Evolutionary conservation across 495 filamentous ascomycete genomes (phyloP).

Genomic region (Penicillium silybi): DNA sequence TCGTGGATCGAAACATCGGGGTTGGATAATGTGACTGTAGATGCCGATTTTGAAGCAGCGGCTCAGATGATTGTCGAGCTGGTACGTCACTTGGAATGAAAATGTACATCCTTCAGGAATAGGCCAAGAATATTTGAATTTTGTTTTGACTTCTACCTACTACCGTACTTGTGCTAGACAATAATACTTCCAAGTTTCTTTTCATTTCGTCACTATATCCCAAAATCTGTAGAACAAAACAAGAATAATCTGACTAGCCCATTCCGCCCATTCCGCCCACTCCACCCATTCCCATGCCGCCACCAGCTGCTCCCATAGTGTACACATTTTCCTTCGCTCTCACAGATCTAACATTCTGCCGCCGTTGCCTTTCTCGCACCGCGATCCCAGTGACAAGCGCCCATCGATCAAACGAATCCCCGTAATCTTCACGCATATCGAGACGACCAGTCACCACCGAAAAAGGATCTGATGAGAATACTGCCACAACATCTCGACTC

Average conservation of each 20-base stretch:
- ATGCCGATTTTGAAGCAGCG: slow-evolving; percentile 27
- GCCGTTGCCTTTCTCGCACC: slow-evolving; percentile 10
- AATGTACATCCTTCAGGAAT: not conserved
- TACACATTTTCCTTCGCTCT: slow-evolving; percentile 7
- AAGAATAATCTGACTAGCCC: not conserved
- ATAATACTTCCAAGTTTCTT: not conserved
- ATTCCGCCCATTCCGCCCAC: not conserved
- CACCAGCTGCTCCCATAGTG: not conserved
- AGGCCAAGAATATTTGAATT: not conserved
- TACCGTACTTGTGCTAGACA: not conserved
- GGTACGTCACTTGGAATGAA: not conserved
- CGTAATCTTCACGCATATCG: slow-evolving; percentile 10
- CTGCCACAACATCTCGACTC: slow-evolving; percentile 7
- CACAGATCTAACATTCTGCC: slow-evolving; percentile 1
- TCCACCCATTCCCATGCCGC: not conserved
- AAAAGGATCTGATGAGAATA: slow-evolving; percentile 10
- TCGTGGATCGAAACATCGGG: slow-evolving; percentile 19
- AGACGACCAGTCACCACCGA: slow-evolving; percentile 6
- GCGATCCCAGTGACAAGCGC: slow-evolving; percentile 10
- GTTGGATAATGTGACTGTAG: slow-evolving; percentile 19
- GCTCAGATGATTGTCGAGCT: slow-evolving; percentile 17
- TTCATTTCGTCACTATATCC: not conserved
- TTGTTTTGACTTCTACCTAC: not conserved
- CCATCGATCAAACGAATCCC: slow-evolving; percentile 8
- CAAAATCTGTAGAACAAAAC: not conserved